Base-by-base conservation (phyloP, 192 early-diverging fungal genomes). In the Jimgerdemannia lactiflua region DNA sequence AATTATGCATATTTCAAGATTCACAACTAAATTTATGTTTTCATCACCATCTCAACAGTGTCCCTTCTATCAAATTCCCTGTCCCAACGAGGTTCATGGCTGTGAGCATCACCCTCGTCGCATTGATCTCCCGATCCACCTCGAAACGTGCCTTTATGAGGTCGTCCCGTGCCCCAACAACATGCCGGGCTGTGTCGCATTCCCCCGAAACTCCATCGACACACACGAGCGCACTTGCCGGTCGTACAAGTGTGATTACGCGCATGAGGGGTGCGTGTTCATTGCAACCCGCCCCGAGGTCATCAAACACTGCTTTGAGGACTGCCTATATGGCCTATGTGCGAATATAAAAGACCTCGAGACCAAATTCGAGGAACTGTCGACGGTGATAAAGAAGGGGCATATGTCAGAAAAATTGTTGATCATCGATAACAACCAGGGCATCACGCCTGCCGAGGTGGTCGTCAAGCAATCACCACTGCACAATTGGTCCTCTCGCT, bases 251-350 rank as follows among this genome's bases (percentile, higher is more conserved):
- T 82, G 81, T 64, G 54, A 70, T 9, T 82, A 74, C 65, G 68
- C 64, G 4, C 43, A 39, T 29, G 75, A 77, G 72, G 81, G 81
- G 3, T 82, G 81, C 65, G 18, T 72, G 3, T 82, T 79, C 59
- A 18, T 79, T 7, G 81, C 74, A 4, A 82, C 77, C 4, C 65
- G 74, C 41, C 19, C 63, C 11, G 75, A 82, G 43, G 20, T n/a
- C 42, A 54, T 54, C 42, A 49, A 9, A 11, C 81, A 82, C 44
- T 68, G 68, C 20, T 75, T 79, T 6, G 44, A 7, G n/a, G 79
- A 82, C 18, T 82, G 81, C 20, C n/a, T n/a, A n/a, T n/a, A n/a
- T n/a, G 74, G 81, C 17, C 43, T 82, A 18, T 77, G 76, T 74
- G 43, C 63, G 49, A 67, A 19, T 64, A 72, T 82, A 3, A 41